phyloP scores from a whole-genome alignment of 208 protist species.

The Naegleria fowleri region DNA sequence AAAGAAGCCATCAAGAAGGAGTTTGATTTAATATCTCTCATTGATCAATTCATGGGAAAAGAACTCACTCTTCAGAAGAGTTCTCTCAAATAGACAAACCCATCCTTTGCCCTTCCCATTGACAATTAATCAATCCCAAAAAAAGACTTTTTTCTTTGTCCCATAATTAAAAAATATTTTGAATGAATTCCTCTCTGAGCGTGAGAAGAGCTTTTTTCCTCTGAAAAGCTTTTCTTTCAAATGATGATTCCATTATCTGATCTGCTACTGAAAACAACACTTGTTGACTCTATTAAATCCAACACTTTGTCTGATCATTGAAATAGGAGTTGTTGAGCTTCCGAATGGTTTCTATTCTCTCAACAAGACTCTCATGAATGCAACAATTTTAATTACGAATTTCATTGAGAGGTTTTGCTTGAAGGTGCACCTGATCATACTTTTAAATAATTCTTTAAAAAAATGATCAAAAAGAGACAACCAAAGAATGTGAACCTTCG shows the following conservation, averaged over 20 bases:
- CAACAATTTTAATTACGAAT: background rate
- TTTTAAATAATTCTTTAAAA: too few relatives aligned
- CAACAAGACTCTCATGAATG: background rate
- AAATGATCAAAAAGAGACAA: background rate
- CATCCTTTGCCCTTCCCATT: too few relatives aligned
- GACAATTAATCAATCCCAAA: too few relatives aligned
- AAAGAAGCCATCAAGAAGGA: background rate
- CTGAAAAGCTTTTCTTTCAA: too few relatives aligned
- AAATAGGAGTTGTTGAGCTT: background rate
- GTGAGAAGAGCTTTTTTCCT: too few relatives aligned
- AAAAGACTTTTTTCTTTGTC: too few relatives aligned
- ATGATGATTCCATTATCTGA: background rate
- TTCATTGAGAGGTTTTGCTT: too few relatives aligned
- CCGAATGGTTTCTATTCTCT: too few relatives aligned
- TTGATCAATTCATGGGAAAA: background rate
- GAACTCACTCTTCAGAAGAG: background rate
- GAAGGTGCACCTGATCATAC: too few relatives aligned
- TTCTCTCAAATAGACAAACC: too few relatives aligned
- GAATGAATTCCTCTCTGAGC: background rate
- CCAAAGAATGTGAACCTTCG: background rate
- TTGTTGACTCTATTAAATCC: background rate
- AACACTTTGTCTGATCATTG: constrained; percentile 2
- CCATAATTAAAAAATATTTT: background rate
- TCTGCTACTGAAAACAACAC: background rate
- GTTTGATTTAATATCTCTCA: background rate